These are phyloP conservation scores for Trichoderma sp. DNA, from an alignment of 2,329 filamentous ascomycete genomes.

Conservation along the genomic window DNA sequence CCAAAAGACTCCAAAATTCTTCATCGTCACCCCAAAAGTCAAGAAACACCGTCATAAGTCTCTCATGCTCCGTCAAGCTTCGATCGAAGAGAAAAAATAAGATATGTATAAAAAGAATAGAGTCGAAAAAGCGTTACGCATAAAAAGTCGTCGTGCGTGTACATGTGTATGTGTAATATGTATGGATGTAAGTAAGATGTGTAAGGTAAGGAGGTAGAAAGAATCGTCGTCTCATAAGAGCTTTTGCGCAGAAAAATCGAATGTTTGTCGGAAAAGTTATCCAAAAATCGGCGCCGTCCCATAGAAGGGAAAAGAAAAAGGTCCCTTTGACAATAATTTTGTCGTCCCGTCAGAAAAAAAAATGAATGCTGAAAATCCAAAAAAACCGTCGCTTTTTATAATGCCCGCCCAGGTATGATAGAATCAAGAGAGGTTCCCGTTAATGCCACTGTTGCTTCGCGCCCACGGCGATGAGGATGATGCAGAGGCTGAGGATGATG, in stretches of 20 bases:
- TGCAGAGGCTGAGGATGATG: constrained; percentile 55
- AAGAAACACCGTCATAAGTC: neutral
- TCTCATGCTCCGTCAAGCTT: neutral
- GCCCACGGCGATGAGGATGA: constrained; percentile 56
- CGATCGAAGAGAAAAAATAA: neutral
- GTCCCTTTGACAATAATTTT: neutral
- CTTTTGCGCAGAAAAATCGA: neutral
- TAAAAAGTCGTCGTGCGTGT: constrained; percentile 17
- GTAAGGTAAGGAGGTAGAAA: neutral
- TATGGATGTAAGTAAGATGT: neutral
- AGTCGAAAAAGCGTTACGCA: constrained; percentile 10
- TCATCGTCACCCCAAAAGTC: too few species aligned
- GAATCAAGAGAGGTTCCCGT: constrained; percentile 22
- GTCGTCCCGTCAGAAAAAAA: constrained; percentile 19
- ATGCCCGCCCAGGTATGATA: neutral
- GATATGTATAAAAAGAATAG: constrained; percentile 1
- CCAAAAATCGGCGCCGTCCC: constrained; percentile 4
- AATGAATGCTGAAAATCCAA: constrained; percentile 10
- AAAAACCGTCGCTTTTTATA: constrained; percentile 13
- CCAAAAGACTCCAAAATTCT: neutral
- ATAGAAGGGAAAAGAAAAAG: neutral
- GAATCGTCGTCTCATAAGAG: constrained; percentile 30
- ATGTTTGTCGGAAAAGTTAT: neutral
- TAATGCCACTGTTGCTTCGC: constrained; percentile 52
- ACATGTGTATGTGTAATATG: neutral